phyloP scores from a whole-genome alignment of 352 stramenopile genomes.

The Pythium vanterpoolii region DNA sequence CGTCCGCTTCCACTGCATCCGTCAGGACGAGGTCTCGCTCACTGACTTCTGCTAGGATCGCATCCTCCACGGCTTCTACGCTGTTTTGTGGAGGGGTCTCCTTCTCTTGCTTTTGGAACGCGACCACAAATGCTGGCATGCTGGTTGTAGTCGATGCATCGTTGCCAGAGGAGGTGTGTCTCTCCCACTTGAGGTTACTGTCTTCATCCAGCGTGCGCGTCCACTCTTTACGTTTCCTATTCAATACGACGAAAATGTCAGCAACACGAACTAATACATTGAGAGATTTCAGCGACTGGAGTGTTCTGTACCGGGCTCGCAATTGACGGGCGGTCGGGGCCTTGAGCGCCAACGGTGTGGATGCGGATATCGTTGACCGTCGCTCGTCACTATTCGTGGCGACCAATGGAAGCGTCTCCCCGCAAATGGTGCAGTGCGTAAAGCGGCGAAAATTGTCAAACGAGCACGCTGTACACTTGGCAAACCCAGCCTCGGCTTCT shows the following conservation, averaged over 20 bases:
- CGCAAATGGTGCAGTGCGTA: constrained; percentile 59
- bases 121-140: constrained; percentile 10
- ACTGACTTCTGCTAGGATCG: neutral
- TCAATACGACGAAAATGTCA: constrained; percentile 16
- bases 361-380: neutral
- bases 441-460: constrained; percentile 81
- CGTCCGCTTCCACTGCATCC: constrained; percentile 3
- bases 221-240: constrained; percentile 69
- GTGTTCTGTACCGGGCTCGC: constrained; percentile 17
- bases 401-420: constrained; percentile 35
- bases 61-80: constrained; percentile 19
- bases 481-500: constrained; percentile 55
- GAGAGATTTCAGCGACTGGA: neutral
- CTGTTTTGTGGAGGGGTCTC: constrained; percentile 16
- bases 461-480: constrained; percentile 40
- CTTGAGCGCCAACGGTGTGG: neutral
- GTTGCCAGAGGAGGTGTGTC: constrained; percentile 15
- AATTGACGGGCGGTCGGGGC: constrained; percentile 9
- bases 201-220: constrained; percentile 58
- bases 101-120: constrained; percentile 33
- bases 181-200: constrained; percentile 57
- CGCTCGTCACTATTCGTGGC: neutral
- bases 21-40: constrained; percentile 6
- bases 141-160: constrained; percentile 17
- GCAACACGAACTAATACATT: neutral